Evolutionary conservation across 1,284 basidiomycete species (phyloP).

Genomic region (Irpex sp.): DNA sequence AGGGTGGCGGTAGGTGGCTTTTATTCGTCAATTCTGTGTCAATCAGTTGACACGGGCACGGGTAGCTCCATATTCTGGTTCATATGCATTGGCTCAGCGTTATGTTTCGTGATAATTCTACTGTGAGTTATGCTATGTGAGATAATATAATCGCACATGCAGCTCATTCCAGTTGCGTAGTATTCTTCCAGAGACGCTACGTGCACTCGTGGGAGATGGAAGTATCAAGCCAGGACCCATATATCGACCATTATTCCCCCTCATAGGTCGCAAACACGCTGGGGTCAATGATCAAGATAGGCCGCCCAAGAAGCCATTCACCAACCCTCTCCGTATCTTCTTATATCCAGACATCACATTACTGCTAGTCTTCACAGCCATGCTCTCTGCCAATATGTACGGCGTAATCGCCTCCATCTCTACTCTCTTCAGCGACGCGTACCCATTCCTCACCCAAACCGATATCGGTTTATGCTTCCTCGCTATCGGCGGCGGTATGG

Average conservation of each 20-base stretch:
- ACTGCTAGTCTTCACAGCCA: constrained; percentile 56
- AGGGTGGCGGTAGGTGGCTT: constrained; percentile 57
- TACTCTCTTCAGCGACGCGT: constrained; percentile 52
- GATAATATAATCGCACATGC: neutral
- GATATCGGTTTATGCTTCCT: constrained; percentile 71
- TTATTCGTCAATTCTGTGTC: neutral
- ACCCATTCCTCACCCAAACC: constrained; percentile 60
- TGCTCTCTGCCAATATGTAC: constrained; percentile 61
- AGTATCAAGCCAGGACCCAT: constrained; percentile 43
- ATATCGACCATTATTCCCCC: constrained; percentile 51
- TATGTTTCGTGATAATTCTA: constrained; percentile 37
- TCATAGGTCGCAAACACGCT: constrained; percentile 41
- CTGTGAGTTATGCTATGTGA: constrained; percentile 37
- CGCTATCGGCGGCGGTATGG: constrained; percentile 57
- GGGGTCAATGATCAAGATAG: constrained; percentile 18
- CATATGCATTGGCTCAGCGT: constrained; percentile 55
- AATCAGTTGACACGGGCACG: neutral
- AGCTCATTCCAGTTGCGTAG: constrained; percentile 15
- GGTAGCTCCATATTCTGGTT: constrained; percentile 78
- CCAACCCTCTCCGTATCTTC: constrained; percentile 60
- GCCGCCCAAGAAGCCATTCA: constrained; percentile 34
- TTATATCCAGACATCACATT: constrained; percentile 56
- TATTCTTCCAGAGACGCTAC: constrained; percentile 51
- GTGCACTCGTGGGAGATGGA: constrained; percentile 53
- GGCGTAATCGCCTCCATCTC: constrained; percentile 65